These are phyloP conservation scores for Phytophthora vignae DNA, from an alignment of 352 stramenopile species.

Conservation along the genomic window DNA sequence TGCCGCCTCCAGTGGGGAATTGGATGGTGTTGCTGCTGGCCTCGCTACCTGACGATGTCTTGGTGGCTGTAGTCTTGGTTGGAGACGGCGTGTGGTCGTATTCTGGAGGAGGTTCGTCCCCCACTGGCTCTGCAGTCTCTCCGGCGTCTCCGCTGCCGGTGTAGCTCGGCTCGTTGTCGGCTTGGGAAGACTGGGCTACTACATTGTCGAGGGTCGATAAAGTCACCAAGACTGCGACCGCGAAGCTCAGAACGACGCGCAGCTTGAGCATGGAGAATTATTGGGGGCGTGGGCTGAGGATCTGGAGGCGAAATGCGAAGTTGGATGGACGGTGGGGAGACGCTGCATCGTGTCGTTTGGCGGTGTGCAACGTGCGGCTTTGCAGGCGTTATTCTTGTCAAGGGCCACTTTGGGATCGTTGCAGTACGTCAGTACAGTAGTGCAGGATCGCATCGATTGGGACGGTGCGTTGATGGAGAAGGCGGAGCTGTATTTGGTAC, in stretches of 20 bases:
- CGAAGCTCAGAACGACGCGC: slow-evolving; percentile 20
- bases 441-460: slow-evolving; percentile 22
- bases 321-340: slow-evolving; percentile 1
- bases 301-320: slow-evolving; percentile 16
- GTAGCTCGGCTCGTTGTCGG: slow-evolving; percentile 9
- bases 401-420: neutral
- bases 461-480: neutral
- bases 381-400: slow-evolving; percentile 4
- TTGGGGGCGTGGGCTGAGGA: neutral
- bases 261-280: slow-evolving; percentile 23
- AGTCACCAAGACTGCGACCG: slow-evolving; percentile 7
- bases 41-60: neutral
- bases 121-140: neutral
- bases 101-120: neutral
- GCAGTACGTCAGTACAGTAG: neutral
- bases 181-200: neutral
- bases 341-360: slow-evolving; percentile 18
- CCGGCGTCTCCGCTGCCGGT: slow-evolving; percentile 17
- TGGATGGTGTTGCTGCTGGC: neutral
- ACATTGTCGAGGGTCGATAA: neutral
- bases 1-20: slow-evolving; percentile 1
- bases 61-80: slow-evolving; percentile 1
- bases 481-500: slow-evolving; percentile 11
- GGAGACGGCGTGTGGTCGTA: neutral
- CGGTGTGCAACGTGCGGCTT: neutral